phyloP scores from a whole-genome alignment of 495 filamentous ascomycete species.

The Penicillium salamii region DNA sequence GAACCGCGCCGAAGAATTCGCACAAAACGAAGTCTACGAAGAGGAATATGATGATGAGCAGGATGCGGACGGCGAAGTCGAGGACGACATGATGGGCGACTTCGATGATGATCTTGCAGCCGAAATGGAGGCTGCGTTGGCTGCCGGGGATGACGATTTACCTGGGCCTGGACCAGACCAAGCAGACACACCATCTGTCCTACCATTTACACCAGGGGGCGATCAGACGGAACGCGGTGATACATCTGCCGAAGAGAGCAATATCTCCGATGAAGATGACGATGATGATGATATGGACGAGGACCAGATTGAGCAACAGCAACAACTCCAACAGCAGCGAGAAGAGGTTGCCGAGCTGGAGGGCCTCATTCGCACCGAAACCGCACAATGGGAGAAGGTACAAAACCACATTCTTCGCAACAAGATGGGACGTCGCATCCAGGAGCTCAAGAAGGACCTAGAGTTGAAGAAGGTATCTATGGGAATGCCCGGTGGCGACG shows the following conservation, averaged over 20 bases:
- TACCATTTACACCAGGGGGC: slow-evolving; percentile 39
- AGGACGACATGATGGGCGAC: slow-evolving; percentile 51
- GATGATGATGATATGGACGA: slow-evolving; percentile 63
- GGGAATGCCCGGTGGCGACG: slow-evolving; percentile 38
- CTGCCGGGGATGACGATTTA: slow-evolving; percentile 44
- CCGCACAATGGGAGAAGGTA: slow-evolving; percentile 39
- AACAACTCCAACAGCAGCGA: slow-evolving; percentile 47
- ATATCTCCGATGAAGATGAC: slow-evolving; percentile 59
- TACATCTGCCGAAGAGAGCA: slow-evolving; percentile 46
- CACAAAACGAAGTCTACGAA: slow-evolving; percentile 42
- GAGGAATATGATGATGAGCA: slow-evolving; percentile 53
- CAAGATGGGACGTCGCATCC: slow-evolving; percentile 49
- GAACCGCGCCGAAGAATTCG: slow-evolving; percentile 47
- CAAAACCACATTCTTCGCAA: slow-evolving; percentile 46
- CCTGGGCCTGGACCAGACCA: slow-evolving; percentile 20
- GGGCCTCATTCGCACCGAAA: slow-evolving; percentile 42
- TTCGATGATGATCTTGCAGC: slow-evolving; percentile 56
- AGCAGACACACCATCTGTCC: slow-evolving; percentile 31
- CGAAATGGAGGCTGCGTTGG: slow-evolving; percentile 54
- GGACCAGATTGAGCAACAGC: slow-evolving; percentile 44
- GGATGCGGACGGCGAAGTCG: slow-evolving; percentile 54
- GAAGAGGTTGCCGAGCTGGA: slow-evolving; percentile 52
- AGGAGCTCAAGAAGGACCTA: slow-evolving; percentile 46
- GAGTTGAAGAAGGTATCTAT: slow-evolving; percentile 48
- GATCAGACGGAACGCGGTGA: slow-evolving; percentile 17